Evolutionary conservation across 257 asterid species (phyloP).

Genomic region (Ajuga chamaepitys): DNA sequence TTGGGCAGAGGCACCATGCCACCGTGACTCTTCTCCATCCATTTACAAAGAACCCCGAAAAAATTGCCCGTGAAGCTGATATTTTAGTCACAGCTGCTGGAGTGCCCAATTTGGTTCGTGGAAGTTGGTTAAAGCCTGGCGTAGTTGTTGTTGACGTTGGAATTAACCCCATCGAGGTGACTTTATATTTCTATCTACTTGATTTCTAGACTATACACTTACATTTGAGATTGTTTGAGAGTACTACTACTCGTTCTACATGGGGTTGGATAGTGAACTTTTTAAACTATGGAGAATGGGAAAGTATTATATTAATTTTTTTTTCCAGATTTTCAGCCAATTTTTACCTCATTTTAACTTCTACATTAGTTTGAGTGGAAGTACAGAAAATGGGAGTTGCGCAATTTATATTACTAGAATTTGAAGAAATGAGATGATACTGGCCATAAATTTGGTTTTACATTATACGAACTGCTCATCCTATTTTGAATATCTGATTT

Average conservation of each 20-base stretch:
- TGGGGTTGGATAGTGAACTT: neutral
- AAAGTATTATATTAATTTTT: no score
- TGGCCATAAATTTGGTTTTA: neutral
- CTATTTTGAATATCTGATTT: no score
- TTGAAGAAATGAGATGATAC: neutral
- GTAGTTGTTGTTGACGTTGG: constrained; percentile 81
- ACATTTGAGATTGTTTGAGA: neutral
- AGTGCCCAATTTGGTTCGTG: constrained; percentile 74
- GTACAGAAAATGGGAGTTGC: no score
- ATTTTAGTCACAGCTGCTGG: constrained; percentile 80
- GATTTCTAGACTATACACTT: neutral
- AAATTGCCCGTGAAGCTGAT: constrained; percentile 74
- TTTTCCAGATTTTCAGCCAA: no score
- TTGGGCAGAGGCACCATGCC: constrained; percentile 82
- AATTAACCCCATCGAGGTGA: constrained; percentile 75
- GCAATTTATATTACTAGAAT: neutral
- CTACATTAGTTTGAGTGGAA: no score
- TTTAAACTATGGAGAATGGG: no score
- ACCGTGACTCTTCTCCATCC: constrained; percentile 71
- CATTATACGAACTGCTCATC: no score
- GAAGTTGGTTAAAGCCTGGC: constrained; percentile 89
- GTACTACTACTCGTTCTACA: neutral
- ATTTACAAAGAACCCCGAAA: constrained; percentile 54
- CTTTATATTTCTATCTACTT: neutral
- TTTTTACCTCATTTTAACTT: no score